These are phyloP conservation scores for Vanrija pseudolonga DNA, from an alignment of 1,284 basidiomycete species.

Conservation along the genomic window DNA sequence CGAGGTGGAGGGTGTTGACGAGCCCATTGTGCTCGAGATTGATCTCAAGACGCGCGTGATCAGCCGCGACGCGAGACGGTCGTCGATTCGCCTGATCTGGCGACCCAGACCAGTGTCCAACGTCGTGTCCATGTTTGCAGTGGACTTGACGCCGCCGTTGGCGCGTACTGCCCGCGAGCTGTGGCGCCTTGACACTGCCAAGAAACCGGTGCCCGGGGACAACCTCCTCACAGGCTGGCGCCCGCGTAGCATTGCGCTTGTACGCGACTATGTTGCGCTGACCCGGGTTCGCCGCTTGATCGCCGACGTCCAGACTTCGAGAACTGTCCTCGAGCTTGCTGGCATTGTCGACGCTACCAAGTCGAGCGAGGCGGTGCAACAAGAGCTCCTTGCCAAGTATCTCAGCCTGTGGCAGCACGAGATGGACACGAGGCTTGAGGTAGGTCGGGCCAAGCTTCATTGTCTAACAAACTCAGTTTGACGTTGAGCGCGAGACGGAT, in stretches of 20 bases:
- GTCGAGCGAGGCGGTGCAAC: slow-evolving; percentile 62
- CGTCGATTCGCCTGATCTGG: slow-evolving; percentile 68
- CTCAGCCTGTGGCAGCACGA: slow-evolving; percentile 75
- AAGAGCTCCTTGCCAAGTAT: slow-evolving; percentile 60
- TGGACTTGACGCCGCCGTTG: slow-evolving; percentile 75
- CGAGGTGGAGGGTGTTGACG: slow-evolving; percentile 73
- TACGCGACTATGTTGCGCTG: slow-evolving; percentile 75
- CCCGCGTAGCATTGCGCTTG: slow-evolving; percentile 77
- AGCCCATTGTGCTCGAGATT: slow-evolving; percentile 79
- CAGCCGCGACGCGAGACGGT: slow-evolving; percentile 73
- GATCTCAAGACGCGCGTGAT: slow-evolving; percentile 85
- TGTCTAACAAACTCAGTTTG: slow-evolving; percentile 17
- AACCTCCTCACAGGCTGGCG: slow-evolving; percentile 77
- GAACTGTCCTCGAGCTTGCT: slow-evolving; percentile 62
- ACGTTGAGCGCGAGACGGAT: slow-evolving; percentile 52
- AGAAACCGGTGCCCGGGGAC: slow-evolving; percentile 89
- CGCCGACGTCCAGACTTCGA: slow-evolving; percentile 84
- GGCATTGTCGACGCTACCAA: slow-evolving; percentile 4
- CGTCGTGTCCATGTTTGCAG: slow-evolving; percentile 62
- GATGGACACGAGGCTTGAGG: slow-evolving; percentile 71
- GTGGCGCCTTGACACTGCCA: slow-evolving; percentile 90
- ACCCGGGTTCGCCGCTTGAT: slow-evolving; percentile 66
- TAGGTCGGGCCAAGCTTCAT: slow-evolving; percentile 43
- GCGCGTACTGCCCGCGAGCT: slow-evolving; percentile 83
- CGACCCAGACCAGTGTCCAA: slow-evolving; percentile 53